A percentile compares a stretch with the other conserved stretches of the same genome.
Conservation (phyloP, 306 rosid genomes). For the Vigna reflexopilosa region DNA sequence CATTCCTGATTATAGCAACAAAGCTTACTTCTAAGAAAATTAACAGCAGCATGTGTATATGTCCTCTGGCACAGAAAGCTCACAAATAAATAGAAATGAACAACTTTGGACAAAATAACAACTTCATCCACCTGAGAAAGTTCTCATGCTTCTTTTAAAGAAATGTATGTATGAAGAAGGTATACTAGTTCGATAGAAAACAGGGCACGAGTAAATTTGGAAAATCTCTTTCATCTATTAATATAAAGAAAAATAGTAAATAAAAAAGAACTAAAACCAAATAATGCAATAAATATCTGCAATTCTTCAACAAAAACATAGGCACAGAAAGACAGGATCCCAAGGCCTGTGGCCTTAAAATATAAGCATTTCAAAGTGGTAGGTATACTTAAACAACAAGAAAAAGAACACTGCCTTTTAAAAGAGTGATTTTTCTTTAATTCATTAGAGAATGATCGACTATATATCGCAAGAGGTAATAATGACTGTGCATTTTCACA, state of each 20-base stretch:
- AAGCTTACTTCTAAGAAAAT: neutral
- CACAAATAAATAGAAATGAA: neutral
- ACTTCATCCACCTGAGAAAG: neutral
- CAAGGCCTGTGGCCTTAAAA: neutral
- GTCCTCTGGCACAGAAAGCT: neutral
- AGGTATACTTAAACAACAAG: neutral
- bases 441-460: slow-evolving; percentile 1
- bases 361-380: neutral
- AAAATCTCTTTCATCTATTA: neutral
- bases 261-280: neutral
- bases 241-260: neutral
- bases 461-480: neutral
- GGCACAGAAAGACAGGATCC: neutral
- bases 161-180: neutral
- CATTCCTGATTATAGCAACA: neutral
- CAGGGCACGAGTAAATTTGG: neutral
- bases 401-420: neutral
- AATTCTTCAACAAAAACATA: neutral
- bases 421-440: slow-evolving; percentile 1
- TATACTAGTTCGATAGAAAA: neutral
- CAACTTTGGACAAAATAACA: neutral
- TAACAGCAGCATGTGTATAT: neutral
- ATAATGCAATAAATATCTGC: neutral
- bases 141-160: neutral
- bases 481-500: neutral